Conservation (phyloP, 2,329 filamentous ascomycete species). For the Blumeriella jaapii region DNA sequence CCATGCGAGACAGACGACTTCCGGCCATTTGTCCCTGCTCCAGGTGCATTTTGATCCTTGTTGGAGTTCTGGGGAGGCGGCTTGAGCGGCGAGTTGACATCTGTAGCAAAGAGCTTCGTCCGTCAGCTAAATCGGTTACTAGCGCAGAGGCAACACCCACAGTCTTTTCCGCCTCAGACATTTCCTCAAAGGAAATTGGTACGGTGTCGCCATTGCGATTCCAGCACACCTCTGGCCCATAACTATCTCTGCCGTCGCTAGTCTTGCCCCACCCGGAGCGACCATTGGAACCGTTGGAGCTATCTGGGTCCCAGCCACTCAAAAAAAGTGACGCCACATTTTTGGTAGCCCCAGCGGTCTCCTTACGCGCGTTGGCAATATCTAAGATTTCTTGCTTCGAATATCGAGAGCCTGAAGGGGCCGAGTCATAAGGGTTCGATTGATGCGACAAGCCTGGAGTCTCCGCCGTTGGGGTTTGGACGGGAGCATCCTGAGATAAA, state of each 20-base stretch:
- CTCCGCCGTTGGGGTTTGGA: conserved; percentile 15
- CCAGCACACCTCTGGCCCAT: conserved; percentile 91
- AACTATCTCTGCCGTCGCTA: conserved; percentile 61
- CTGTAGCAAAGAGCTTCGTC: conserved; percentile 62
- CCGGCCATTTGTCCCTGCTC: conserved; percentile 52
- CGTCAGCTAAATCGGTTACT: conserved; percentile 12
- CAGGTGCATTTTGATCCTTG: conserved; percentile 45
- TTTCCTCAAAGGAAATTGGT: conserved; percentile 61
- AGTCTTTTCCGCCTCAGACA: conserved; percentile 52
- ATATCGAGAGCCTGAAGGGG: conserved; percentile 27
- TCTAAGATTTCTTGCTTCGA: conserved; percentile 52
- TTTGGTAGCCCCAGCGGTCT: conserved; percentile 37
- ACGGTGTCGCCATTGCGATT: conserved; percentile 57
- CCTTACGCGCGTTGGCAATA: conserved; percentile 51
- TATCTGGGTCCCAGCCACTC: conserved; percentile 67
- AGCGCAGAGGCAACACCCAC: conserved; percentile 30
- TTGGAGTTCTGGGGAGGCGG: conserved; percentile 56
- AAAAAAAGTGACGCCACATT: conserved; percentile 59
- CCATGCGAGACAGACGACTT: conserved; percentile 71
- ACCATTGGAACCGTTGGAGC: conserved; percentile 48
- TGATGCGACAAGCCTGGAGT: conserved; percentile 16
- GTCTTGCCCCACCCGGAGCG: conserved; percentile 65
- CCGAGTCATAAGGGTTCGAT: conserved; percentile 28
- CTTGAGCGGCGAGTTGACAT: conserved; percentile 91
- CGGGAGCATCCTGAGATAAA: conserved; percentile 20